A percentile compares a stretch with the other conserved stretches of the same genome.
phyloP scores from a whole-genome alignment of 2,329 filamentous ascomycete genomes.

The Aspergillus luchuensis region DNA sequence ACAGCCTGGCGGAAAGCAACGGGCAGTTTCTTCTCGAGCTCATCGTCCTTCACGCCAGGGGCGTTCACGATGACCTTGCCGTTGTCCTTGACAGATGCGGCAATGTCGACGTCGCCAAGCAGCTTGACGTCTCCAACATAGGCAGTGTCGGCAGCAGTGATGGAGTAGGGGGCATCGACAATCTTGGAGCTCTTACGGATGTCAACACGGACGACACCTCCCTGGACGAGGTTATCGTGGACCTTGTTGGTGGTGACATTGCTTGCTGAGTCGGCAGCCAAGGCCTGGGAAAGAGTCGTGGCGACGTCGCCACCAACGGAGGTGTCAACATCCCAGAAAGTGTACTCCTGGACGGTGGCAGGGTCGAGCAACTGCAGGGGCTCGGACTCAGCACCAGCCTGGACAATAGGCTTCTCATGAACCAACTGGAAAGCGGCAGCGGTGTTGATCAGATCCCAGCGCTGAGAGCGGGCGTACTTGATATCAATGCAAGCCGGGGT shows the following conservation, averaged over 20 bases:
- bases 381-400: constrained; percentile 40
- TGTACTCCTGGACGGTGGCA: constrained; percentile 73
- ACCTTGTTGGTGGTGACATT: constrained; percentile 62
- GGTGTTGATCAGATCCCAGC: constrained; percentile 58
- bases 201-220: constrained; percentile 80
- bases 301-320: constrained; percentile 69
- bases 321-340: constrained; percentile 88
- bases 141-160: constrained; percentile 75
- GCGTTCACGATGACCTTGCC: constrained; percentile 76
- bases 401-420: constrained; percentile 44
- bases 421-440: constrained; percentile 50
- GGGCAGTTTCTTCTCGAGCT: constrained; percentile 82
- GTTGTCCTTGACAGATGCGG: constrained; percentile 68
- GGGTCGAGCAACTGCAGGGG: constrained; percentile 57
- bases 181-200: constrained; percentile 80
- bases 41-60: constrained; percentile 79
- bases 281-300: constrained; percentile 59
- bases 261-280: constrained; percentile 61
- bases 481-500: constrained; percentile 72
- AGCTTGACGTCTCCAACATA: constrained; percentile 80
- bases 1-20: constrained; percentile 70
- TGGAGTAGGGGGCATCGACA: constrained; percentile 79
- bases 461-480: constrained; percentile 79
- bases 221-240: constrained; percentile 67
- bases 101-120: constrained; percentile 73